A percentile compares a stretch with the other conserved stretches of the same genome.
Evolutionary conservation across 2,329 filamentous ascomycete genomes (phyloP).

Genomic region (Trichophyton mentagrophytes): DNA sequence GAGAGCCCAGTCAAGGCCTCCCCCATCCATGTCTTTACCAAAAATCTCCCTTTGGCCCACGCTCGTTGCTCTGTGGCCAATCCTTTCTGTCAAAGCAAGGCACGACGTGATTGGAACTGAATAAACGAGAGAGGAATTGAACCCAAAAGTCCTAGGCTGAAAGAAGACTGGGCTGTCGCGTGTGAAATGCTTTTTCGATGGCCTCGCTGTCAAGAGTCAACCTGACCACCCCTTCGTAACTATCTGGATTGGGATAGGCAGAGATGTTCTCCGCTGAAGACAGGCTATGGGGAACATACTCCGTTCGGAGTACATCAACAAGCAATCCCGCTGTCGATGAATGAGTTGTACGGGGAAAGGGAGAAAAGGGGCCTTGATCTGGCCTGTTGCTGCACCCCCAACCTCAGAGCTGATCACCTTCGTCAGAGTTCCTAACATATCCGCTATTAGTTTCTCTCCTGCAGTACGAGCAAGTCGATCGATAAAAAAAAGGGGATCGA

Average conservation of each 20-base stretch:
- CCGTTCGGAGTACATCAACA: not conserved
- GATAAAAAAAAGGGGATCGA: slow-evolving; percentile 2
- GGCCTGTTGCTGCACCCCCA: not conserved
- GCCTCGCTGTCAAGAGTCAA: not conserved
- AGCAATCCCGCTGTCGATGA: not conserved
- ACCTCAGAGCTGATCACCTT: not conserved
- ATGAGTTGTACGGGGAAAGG: not conserved
- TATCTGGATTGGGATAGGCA: not conserved
- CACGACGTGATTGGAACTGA: slow-evolving; percentile 4
- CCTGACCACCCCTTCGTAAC: not conserved
- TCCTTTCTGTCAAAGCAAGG: not conserved
- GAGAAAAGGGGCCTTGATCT: not conserved
- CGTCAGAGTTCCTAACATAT: slow-evolving; percentile 3
- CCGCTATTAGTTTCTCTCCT: slow-evolving; percentile 1
- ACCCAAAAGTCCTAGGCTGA: slow-evolving; percentile 2
- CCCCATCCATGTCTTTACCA: not conserved
- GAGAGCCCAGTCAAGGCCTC: slow-evolving; percentile 1
- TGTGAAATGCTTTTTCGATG: slow-evolving; percentile 4
- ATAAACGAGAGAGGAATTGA: not conserved
- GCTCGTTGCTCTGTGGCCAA: not conserved
- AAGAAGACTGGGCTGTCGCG: slow-evolving; percentile 5
- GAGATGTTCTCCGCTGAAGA: not conserved
- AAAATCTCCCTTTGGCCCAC: slow-evolving; percentile 3
- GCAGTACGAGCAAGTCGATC: slow-evolving; percentile 3
- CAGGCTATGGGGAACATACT: not conserved